Evolutionary conservation across 2,329 filamentous ascomycete species (phyloP).

Genomic region (Ophiostoma perfectum): DNA sequence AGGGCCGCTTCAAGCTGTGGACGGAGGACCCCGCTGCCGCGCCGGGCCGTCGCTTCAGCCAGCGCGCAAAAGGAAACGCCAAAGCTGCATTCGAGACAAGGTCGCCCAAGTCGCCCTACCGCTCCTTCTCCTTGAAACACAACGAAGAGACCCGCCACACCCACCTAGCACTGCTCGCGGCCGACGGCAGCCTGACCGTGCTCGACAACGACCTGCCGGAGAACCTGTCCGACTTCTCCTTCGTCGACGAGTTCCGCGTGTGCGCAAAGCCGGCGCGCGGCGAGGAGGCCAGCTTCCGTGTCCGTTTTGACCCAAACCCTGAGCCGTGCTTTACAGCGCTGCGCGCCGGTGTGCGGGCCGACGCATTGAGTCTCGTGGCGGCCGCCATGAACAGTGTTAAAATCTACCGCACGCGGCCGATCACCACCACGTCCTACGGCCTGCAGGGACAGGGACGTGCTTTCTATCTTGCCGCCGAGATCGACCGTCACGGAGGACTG

Average conservation of each 20-base stretch:
- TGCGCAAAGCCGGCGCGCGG: conserved; percentile 66
- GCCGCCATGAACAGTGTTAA: conserved; percentile 78
- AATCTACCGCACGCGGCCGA: conserved; percentile 70
- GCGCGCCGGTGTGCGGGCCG: conserved; percentile 72
- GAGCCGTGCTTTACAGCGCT: conserved; percentile 73
- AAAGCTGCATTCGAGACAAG: conserved; percentile 53
- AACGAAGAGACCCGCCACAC: conserved; percentile 76
- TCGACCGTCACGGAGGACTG: conserved; percentile 67
- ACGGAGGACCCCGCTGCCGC: conserved; percentile 80
- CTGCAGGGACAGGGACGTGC: conserved; percentile 58
- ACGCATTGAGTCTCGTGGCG: conserved; percentile 75
- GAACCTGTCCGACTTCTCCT: conserved; percentile 67
- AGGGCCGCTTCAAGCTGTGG: conserved; percentile 89
- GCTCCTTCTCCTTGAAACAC: conserved; percentile 78
- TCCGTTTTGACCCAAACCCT: conserved; percentile 83
- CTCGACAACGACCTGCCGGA: conserved; percentile 84
- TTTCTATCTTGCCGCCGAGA: conserved; percentile 77
- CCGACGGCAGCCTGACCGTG: conserved; percentile 69
- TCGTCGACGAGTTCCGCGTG: conserved; percentile 71
- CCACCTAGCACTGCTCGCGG: conserved; percentile 74
- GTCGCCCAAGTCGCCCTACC: conserved; percentile 60
- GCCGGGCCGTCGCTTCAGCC: conserved; percentile 75
- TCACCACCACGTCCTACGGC: conserved; percentile 47
- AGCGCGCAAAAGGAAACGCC: conserved; percentile 42
- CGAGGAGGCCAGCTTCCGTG: conserved; percentile 80